Evolutionary conservation across 2,329 filamentous ascomycete species (phyloP).

Genomic region (Graphiopsis chlorocephala): DNA sequence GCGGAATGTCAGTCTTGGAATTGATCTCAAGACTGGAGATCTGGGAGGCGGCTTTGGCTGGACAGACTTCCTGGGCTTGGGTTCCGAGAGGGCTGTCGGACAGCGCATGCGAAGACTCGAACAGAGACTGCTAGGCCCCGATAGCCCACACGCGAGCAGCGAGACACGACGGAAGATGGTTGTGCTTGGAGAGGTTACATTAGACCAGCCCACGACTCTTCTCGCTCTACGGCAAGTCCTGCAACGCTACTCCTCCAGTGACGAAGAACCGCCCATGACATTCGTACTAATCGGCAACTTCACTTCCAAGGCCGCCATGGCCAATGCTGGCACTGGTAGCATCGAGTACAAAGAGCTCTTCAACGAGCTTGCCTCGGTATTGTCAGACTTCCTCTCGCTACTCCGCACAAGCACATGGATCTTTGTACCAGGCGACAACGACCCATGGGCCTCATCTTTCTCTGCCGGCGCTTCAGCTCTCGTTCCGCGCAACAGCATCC

Average conservation of each 20-base stretch:
- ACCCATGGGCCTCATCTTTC: constrained; percentile 92
- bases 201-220: constrained; percentile 79
- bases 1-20: constrained; percentile 73
- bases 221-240: constrained; percentile 79
- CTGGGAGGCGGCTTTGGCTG: constrained; percentile 86
- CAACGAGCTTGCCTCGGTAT: constrained; percentile 75
- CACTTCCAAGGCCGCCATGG: constrained; percentile 55
- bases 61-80: constrained; percentile 92
- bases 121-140: constrained; percentile 56
- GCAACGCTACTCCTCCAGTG: constrained; percentile 66
- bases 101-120: constrained; percentile 80
- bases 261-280: constrained; percentile 61
- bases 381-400: constrained; percentile 79
- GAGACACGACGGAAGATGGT: constrained; percentile 53
- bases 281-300: constrained; percentile 90
- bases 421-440: constrained; percentile 94
- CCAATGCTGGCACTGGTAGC: constrained; percentile 69
- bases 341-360: constrained; percentile 98
- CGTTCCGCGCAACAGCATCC: constrained; percentile 69
- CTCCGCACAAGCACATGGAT: constrained; percentile 79
- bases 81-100: constrained; percentile 82
- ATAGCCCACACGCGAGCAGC: constrained; percentile 25
- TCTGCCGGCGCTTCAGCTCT: constrained; percentile 69
- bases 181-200: constrained; percentile 80
- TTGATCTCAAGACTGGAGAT: constrained; percentile 48